Percentiles rank a stretch among this genome's conserved stretches.
Conservation (phyloP, 441 rosid genomes). For the Daphne laureola region DNA sequence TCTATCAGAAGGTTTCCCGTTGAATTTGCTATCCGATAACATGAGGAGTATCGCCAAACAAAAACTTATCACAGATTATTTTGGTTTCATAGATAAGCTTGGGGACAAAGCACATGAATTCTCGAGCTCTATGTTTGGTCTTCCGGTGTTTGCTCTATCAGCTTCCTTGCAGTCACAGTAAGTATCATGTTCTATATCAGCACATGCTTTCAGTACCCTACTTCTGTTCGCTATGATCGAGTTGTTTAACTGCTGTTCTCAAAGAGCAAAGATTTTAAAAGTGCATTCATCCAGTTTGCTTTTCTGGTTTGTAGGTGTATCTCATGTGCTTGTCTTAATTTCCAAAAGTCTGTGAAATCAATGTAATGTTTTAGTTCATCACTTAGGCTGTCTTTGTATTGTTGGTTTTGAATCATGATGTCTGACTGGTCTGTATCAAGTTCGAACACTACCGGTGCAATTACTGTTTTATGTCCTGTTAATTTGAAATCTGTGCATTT, state of each 20-base stretch:
- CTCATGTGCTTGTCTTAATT: too few species aligned
- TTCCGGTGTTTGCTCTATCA: slow-evolving; percentile 57
- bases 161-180: slow-evolving; percentile 69
- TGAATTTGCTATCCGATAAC: slow-evolving; percentile 45
- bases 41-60: slow-evolving; percentile 41
- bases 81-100: slow-evolving; percentile 39
- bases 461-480: too few species aligned
- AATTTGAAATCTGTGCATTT: too few species aligned
- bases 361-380: too few species aligned
- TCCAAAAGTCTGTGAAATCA: too few species aligned
- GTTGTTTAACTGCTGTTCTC: neutral
- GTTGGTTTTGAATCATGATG: too few species aligned
- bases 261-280: neutral
- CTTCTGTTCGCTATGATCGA: too few species aligned
- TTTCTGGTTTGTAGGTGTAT: too few species aligned
- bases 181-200: slow-evolving; percentile 22
- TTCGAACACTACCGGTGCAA: too few species aligned
- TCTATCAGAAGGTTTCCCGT: slow-evolving; percentile 72
- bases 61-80: slow-evolving; percentile 49
- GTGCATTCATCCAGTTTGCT: neutral
- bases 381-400: too few species aligned
- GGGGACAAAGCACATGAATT: slow-evolving; percentile 22
- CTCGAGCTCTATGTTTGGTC: slow-evolving; percentile 31
- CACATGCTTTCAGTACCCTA: neutral
- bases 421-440: too few species aligned